Evolutionary conservation across 164 flowering plant species (phyloP).

Genomic region (Santalum album): DNA sequence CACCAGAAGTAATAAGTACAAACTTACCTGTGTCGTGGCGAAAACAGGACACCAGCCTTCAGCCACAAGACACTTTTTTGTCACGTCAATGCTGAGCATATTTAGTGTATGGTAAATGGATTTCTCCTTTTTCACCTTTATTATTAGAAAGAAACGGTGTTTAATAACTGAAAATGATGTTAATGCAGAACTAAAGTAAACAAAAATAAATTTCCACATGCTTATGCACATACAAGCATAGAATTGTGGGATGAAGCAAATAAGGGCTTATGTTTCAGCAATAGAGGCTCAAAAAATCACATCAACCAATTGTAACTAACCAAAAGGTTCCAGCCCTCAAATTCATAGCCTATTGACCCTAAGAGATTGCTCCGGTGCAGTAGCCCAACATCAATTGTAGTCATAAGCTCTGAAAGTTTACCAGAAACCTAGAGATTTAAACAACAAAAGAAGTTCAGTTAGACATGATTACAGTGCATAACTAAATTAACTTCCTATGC

Average conservation of each 20-base stretch:
- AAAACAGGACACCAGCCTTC: constrained; percentile 97
- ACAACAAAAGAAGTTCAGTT: neutral
- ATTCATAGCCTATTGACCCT: constrained; percentile 27
- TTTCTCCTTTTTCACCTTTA: constrained; percentile 86
- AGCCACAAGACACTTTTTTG: constrained; percentile 94
- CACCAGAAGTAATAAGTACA: too few relatives aligned
- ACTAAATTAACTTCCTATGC: too few relatives aligned
- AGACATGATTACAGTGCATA: too few relatives aligned
- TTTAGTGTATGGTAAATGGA: constrained; percentile 78
- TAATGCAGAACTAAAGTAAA: neutral
- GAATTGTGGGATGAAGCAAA: neutral
- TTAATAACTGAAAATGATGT: neutral
- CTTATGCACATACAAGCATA: neutral
- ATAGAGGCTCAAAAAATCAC: neutral
- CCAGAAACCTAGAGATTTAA: constrained; percentile 31
- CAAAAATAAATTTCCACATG: neutral
- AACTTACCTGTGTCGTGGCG: constrained; percentile 66
- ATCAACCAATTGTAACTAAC: constrained; percentile 12
- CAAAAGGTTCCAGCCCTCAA: constrained; percentile 36
- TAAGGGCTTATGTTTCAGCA: neutral
- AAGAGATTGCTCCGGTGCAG: constrained; percentile 26
- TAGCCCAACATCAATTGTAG: constrained; percentile 34
- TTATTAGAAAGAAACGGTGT: constrained; percentile 12
- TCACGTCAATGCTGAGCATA: constrained; percentile 97
- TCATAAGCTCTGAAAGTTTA: constrained; percentile 30